Conservation (phyloP, 768 basidiomycete species). For the Leccinum disarticulatum region DNA sequence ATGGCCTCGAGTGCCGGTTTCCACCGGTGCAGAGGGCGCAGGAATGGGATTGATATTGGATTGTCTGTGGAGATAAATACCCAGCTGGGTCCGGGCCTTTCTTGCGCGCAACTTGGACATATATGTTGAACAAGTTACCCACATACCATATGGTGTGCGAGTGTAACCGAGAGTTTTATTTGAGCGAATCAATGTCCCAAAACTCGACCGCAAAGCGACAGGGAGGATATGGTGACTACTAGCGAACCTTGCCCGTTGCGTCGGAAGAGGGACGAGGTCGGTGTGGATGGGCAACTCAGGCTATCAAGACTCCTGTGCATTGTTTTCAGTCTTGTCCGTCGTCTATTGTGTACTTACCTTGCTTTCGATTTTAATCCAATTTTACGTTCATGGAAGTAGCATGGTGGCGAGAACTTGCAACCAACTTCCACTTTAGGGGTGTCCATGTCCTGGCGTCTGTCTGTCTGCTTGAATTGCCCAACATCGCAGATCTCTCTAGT, state of each 20-base stretch:
- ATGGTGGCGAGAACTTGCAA: too few species aligned
- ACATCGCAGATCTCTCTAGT: neutral
- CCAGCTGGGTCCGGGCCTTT: slow-evolving; percentile 78
- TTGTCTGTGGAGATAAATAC: slow-evolving; percentile 88
- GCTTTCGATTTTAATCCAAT: neutral
- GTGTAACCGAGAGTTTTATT: slow-evolving; percentile 81
- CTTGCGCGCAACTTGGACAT: slow-evolving; percentile 85
- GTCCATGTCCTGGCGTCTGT: neutral
- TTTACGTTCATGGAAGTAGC: neutral
- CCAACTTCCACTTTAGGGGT: too few species aligned
- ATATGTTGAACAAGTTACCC: slow-evolving; percentile 85
- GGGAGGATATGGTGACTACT: slow-evolving; percentile 69
- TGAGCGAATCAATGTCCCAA: slow-evolving; percentile 78
- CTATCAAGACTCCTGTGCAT: slow-evolving; percentile 28
- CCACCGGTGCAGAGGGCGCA: slow-evolving; percentile 55
- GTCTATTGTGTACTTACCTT: neutral
- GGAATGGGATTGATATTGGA: slow-evolving; percentile 78
- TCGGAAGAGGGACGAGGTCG: slow-evolving; percentile 46
- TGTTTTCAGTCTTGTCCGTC: neutral
- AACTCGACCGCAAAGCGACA: slow-evolving; percentile 61
- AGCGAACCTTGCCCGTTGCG: slow-evolving; percentile 46
- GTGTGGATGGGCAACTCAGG: slow-evolving; percentile 28
- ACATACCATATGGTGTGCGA: slow-evolving; percentile 89
- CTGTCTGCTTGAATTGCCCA: neutral
- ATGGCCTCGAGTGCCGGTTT: slow-evolving; percentile 29